phyloP scores from a whole-genome alignment of 1,284 basidiomycete genomes.

The Cutaneotrichosporon dermatis region DNA sequence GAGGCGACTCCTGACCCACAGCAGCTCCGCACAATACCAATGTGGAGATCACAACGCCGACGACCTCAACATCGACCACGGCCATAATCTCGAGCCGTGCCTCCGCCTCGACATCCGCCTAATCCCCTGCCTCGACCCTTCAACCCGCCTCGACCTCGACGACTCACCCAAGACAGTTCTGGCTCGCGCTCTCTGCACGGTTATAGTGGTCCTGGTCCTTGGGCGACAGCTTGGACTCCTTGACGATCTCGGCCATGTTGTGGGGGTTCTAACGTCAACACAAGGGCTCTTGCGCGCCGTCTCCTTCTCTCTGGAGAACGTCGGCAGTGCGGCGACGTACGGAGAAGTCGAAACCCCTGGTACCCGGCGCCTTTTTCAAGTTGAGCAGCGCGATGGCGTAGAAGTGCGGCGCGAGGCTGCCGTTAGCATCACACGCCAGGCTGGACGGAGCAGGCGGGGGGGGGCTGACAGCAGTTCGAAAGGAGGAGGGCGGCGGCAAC shows the following conservation, averaged over 20 bases:
- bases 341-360: slow-evolving; percentile 18
- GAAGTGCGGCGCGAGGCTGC: slow-evolving; percentile 20
- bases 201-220: slow-evolving; percentile 58
- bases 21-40: too few relatives aligned
- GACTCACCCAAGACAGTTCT: slow-evolving; percentile 27
- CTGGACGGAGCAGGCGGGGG: background rate
- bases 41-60: too few relatives aligned
- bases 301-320: background rate
- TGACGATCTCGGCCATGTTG: slow-evolving; percentile 79
- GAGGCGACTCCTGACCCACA: too few relatives aligned
- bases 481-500: too few relatives aligned
- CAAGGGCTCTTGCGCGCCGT: background rate
- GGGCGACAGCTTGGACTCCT: slow-evolving; percentile 78
- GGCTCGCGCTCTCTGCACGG: slow-evolving; percentile 31
- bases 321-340: slow-evolving; percentile 7
- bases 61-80: too few relatives aligned
- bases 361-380: slow-evolving; percentile 3
- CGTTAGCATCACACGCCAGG: slow-evolving; percentile 20
- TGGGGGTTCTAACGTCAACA: slow-evolving; percentile 46
- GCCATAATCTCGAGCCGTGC: too few relatives aligned
- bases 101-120: too few relatives aligned
- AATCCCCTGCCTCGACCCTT: too few relatives aligned
- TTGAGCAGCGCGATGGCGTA: slow-evolving; percentile 15
- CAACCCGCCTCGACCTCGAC: background rate
- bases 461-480: background rate